phyloP scores from a whole-genome alignment of 2,329 filamentous ascomycete species.

The Zymoseptoria brevis region DNA sequence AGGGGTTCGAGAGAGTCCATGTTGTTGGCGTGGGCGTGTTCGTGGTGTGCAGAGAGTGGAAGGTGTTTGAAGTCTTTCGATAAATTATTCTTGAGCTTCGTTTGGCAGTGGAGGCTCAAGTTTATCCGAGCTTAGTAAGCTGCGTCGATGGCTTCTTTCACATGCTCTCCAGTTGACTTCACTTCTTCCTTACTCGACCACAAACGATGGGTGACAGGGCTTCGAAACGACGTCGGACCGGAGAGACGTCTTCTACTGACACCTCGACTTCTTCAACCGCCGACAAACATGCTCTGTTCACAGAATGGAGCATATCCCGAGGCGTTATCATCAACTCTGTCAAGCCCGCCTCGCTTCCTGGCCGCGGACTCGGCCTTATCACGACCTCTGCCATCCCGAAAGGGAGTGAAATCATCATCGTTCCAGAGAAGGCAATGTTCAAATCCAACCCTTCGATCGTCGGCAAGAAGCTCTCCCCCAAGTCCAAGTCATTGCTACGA shows the following conservation, averaged over 20 bases:
- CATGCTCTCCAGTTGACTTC: background rate
- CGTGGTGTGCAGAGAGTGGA: conserved; percentile 1
- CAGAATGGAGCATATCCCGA: conserved; percentile 57
- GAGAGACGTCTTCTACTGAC: background rate
- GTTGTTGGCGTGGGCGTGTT: background rate
- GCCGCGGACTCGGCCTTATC: conserved; percentile 69
- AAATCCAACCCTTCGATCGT: conserved; percentile 47
- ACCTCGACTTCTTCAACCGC: background rate
- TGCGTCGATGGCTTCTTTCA: background rate
- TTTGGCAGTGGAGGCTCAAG: background rate
- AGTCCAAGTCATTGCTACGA: background rate
- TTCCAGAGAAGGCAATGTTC: conserved; percentile 57
- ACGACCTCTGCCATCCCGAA: conserved; percentile 57
- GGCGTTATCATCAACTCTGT: conserved; percentile 63
- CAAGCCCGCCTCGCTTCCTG: conserved; percentile 57
- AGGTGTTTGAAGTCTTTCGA: conserved; percentile 1
- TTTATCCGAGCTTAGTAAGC: background rate
- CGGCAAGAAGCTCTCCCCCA: conserved; percentile 1
- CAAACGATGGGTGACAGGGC: background rate
- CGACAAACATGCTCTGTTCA: conserved; percentile 47
- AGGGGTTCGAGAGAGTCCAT: conserved; percentile 59
- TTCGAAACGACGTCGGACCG: background rate
- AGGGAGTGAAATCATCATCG: conserved; percentile 54
- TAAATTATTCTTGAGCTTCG: conserved; percentile 4
- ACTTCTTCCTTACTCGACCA: background rate